Percentiles rank a stretch among this genome's conserved stretches.
phyloP scores from a whole-genome alignment of 495 filamentous ascomycete species.

The Glonium stellatum region DNA sequence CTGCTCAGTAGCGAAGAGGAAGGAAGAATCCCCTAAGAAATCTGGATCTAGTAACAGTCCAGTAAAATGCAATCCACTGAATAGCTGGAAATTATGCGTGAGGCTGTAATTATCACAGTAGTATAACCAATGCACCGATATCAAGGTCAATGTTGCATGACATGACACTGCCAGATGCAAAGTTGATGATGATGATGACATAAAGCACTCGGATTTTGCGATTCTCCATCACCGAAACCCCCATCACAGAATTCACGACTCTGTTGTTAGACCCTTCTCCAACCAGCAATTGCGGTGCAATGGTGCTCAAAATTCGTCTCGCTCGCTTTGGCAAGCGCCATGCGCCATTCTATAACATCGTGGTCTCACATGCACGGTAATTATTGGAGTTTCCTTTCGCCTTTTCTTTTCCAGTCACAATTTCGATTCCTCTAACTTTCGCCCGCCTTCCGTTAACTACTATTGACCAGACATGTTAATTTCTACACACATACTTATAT shows the following conservation, averaged over 20 bases:
- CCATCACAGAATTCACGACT: neutral
- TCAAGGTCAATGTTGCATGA: too few species aligned
- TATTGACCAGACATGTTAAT: neutral
- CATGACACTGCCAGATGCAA: too few species aligned
- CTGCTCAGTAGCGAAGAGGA: neutral
- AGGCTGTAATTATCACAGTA: too few species aligned
- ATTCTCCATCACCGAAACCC: neutral
- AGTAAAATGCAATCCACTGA: too few species aligned
- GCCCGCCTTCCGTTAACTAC: neutral
- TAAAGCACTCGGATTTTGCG: too few species aligned
- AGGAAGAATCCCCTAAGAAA: too few species aligned
- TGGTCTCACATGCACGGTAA: slow-evolving; percentile 91
- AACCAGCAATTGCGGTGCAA: slow-evolving; percentile 36
- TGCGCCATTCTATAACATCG: slow-evolving; percentile 90
- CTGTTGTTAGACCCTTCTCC: neutral
- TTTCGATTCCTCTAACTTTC: slow-evolving; percentile 2
- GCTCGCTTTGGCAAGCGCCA: slow-evolving; percentile 88
- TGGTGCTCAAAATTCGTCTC: slow-evolving; percentile 91
- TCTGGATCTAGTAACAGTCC: too few species aligned
- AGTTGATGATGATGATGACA: too few species aligned
- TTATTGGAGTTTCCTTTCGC: slow-evolving; percentile 1
- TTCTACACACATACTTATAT: neutral
- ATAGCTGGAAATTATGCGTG: too few species aligned
- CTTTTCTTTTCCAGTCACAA: neutral
- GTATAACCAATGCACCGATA: too few species aligned